A percentile compares a stretch with the other conserved stretches of the same genome.
Conservation (phyloP, 768 basidiomycete genomes). For the Tricholoma sp. region DNA sequence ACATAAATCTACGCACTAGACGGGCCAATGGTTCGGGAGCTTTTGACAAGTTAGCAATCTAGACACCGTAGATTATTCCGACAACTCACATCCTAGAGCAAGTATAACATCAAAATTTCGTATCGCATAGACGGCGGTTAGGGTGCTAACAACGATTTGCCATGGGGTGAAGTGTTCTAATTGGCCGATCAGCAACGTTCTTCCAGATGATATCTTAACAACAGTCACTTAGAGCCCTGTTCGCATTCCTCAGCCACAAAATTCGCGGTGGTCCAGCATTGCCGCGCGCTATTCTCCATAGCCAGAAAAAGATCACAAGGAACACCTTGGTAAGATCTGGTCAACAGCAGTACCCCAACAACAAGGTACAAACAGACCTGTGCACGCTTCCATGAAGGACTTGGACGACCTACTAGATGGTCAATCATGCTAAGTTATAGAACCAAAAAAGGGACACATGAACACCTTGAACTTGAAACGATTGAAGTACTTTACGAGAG, state of each 20-base stretch:
- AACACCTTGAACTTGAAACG: constrained; percentile 2
- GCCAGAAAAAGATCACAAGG: constrained; percentile 88
- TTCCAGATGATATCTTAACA: neutral
- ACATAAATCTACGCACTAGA: constrained; percentile 50
- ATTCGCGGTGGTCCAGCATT: constrained; percentile 59
- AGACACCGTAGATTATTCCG: neutral
- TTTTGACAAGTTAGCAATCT: constrained; percentile 20
- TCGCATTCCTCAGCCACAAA: constrained; percentile 57
- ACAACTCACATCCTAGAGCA: constrained; percentile 67
- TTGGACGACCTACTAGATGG: constrained; percentile 85
- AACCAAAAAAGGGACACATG: constrained; percentile 4
- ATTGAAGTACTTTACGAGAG: neutral
- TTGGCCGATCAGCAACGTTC: neutral
- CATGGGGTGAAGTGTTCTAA: constrained; percentile 89
- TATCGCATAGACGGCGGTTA: constrained; percentile 80
- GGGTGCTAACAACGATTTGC: constrained; percentile 84
- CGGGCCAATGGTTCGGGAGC: constrained; percentile 92
- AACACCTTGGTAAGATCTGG: constrained; percentile 55
- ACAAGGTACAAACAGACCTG: constrained; percentile 44
- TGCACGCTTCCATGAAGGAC: constrained; percentile 82
- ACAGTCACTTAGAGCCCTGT: constrained; percentile 53
- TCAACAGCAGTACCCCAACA: neutral
- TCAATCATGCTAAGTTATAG: constrained; percentile 69
- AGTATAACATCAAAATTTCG: constrained; percentile 83
- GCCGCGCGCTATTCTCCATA: constrained; percentile 71